Base-by-base conservation (phyloP, 2,329 filamentous ascomycete species). In the Pseudogymnoascus sp. region DNA sequence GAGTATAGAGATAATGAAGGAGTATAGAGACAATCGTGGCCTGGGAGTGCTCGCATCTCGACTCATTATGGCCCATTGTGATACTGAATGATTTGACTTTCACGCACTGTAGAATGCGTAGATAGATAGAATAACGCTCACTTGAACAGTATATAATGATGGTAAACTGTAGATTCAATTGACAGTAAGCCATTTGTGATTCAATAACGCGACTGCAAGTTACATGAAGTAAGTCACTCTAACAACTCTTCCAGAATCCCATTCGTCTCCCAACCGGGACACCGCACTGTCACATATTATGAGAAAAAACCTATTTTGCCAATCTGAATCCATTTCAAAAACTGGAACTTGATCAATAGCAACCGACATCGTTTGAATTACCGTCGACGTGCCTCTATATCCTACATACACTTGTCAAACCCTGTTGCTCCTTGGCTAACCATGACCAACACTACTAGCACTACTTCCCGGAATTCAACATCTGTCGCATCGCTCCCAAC, bases 401-500 rank as follows among this genome's bases (percentile, higher is more conserved):
- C n/a, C 26, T 55, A 55, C 29, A 55, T 55, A 55, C 45, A 55
- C 45, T 19, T 55, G 26, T 19, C 45, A 55, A 55, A 55, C 16
- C 10, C n/a, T 8, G 16, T 55, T 55, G 45, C 33, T 11, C n/a
- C 45, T 55, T 33, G n/a, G 45, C 45, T 55, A 33, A 55, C 45
- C 45, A 55, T 33, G 6, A 55, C 26, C n/a, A 55, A 55, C 45
- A 55, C 45, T 33, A 55, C 45, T 4, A 55, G 45, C 26, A 55
- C 45, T 55, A 55, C 45, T 55, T 55, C 45, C 29, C n/a, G n/a
- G 45, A 55, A 39, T 64, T 55, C 43, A 71, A 59, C 73, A 84
- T 76, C 65, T 79, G 80, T 68, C 81, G 78, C 63, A 90, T 74
- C 10, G 85, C 81, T 63, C 83, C 80, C 1, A 82, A 79, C 74